These are phyloP conservation scores for Cryptosporidium felis DNA, from an alignment of 169 alveolate species.

Conservation along the genomic window DNA sequence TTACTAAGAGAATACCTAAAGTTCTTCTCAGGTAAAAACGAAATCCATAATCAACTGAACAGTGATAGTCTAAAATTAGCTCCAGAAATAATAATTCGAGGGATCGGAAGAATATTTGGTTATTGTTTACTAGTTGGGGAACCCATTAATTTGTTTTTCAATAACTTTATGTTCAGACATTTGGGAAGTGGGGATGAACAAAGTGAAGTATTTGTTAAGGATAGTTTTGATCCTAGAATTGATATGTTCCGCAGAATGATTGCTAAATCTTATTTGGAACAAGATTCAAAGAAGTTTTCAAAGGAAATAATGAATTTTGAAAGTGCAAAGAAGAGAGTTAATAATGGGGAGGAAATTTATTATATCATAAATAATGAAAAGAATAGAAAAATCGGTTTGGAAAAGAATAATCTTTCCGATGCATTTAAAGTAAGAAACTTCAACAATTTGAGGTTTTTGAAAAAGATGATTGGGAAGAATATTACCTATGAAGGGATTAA, in stretches of 20 bases:
- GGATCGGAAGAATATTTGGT: slow-evolving; percentile 57
- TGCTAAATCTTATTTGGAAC: background rate
- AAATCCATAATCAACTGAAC: background rate
- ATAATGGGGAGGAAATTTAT: background rate
- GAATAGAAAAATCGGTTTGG: background rate
- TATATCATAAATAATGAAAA: background rate
- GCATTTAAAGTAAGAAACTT: background rate
- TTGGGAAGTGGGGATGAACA: background rate
- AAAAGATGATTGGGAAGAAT: background rate
- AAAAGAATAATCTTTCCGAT: background rate
- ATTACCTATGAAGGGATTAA: background rate
- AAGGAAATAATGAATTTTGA: background rate
- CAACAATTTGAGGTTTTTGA: slow-evolving; percentile 10
- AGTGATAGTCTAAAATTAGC: background rate
- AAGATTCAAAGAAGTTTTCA: background rate
- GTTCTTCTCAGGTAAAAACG: background rate
- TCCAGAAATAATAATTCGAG: slow-evolving; percentile 39
- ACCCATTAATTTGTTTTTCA: slow-evolving; percentile 35
- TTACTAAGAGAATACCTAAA: background rate
- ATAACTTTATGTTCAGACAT: slow-evolving; percentile 13
- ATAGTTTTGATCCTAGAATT: background rate
- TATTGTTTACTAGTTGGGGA: slow-evolving; percentile 33
- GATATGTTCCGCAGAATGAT: slow-evolving; percentile 5
- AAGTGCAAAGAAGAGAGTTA: slow-evolving; percentile 23
- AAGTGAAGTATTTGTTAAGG: background rate